A percentile compares a stretch with the other conserved stretches of the same genome.
Conservation (phyloP, 768 basidiomycete genomes). For the Russula vinacea region DNA sequence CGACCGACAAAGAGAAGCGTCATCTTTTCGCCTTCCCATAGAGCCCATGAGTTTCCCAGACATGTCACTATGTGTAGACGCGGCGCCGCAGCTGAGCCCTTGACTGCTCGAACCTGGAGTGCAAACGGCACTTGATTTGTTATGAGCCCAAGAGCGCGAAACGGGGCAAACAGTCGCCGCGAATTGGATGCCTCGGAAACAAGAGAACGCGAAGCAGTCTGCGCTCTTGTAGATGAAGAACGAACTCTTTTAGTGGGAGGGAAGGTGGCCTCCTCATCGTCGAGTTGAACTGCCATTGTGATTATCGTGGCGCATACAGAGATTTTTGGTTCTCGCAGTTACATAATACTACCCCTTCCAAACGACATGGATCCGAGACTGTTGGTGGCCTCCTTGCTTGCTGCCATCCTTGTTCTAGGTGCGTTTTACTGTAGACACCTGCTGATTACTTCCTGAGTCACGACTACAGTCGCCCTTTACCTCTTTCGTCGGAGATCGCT, state of each 20-base stretch:
- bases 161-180: slow-evolving; percentile 78
- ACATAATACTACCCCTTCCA: neutral
- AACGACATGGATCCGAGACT: slow-evolving; percentile 15
- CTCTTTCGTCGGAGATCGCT: slow-evolving; percentile 43
- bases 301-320: neutral
- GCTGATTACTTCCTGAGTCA: slow-evolving; percentile 26
- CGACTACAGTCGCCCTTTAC: slow-evolving; percentile 45
- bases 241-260: slow-evolving; percentile 22
- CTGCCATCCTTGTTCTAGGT: slow-evolving; percentile 14
- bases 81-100: slow-evolving; percentile 82
- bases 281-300: slow-evolving; percentile 11
- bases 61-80: slow-evolving; percentile 82
- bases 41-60: slow-evolving; percentile 84
- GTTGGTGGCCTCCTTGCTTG: slow-evolving; percentile 10
- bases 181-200: slow-evolving; percentile 21
- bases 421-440: neutral
- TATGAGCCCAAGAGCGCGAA: slow-evolving; percentile 91
- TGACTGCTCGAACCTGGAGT: slow-evolving; percentile 78
- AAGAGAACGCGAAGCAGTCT: neutral
- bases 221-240: slow-evolving; percentile 10
- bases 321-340: neutral
- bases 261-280: slow-evolving; percentile 9
- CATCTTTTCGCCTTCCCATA: slow-evolving; percentile 97
- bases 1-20: slow-evolving; percentile 86
- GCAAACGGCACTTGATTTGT: slow-evolving; percentile 89